These are phyloP conservation scores for Podospora sp. DNA, from an alignment of 495 filamentous ascomycete species.

Conservation along the genomic window DNA sequence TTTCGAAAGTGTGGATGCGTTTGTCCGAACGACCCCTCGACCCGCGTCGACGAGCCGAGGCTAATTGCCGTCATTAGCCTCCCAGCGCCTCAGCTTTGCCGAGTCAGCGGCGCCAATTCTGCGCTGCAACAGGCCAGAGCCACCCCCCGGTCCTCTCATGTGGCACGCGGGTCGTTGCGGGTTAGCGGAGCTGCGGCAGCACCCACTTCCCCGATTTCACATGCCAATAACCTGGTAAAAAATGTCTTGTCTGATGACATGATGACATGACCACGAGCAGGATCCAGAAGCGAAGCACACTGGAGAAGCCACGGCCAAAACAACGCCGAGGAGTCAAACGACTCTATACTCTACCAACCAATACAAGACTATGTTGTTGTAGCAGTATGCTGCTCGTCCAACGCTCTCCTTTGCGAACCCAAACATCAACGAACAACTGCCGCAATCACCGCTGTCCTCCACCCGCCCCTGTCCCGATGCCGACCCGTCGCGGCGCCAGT, in stretches of 20 bases:
- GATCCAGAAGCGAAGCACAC: neutral
- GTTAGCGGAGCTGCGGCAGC: conserved; percentile 25
- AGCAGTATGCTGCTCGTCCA: neutral
- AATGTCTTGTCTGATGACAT: conserved; percentile 9
- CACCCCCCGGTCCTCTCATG: neutral
- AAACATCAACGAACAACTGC: neutral
- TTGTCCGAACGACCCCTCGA: conserved; percentile 33
- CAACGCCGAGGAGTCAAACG: neutral
- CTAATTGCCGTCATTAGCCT: conserved; percentile 36
- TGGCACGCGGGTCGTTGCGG: conserved; percentile 22
- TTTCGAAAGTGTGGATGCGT: conserved; percentile 17
- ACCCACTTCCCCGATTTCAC: conserved; percentile 23
- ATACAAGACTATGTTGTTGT: neutral
- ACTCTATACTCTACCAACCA: neutral
- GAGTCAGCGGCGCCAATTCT: conserved; percentile 28
- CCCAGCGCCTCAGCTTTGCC: conserved; percentile 14
- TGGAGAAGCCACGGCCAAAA: too few relatives aligned
- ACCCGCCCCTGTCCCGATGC: neutral
- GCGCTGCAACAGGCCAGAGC: conserved; percentile 7
- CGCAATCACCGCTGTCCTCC: neutral
- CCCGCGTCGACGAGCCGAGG: conserved; percentile 34
- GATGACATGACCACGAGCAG: neutral
- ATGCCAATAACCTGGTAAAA: conserved; percentile 20
- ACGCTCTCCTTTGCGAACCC: neutral
- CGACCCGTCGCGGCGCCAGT: conserved; percentile 5